These are phyloP conservation scores for Xerocomus brunneocitrinus DNA, from an alignment of 768 basidiomycete species.

Conservation along the genomic window DNA sequence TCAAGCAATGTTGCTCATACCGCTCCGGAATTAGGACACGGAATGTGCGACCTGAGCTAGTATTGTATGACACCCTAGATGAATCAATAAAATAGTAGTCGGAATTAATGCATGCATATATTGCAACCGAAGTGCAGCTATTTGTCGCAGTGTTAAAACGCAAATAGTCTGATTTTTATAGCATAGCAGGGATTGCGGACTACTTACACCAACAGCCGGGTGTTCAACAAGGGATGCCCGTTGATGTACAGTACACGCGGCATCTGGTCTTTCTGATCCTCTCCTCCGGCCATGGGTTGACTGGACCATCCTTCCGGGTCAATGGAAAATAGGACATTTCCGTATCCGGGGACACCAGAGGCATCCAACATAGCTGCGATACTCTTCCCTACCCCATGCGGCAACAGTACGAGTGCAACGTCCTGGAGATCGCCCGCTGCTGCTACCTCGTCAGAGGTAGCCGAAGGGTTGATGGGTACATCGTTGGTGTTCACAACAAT, in stretches of 20 bases:
- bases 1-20: not conserved
- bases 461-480: slow-evolving; percentile 58
- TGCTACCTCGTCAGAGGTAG: slow-evolving; percentile 50
- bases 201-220: slow-evolving; percentile 56
- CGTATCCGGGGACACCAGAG: slow-evolving; percentile 42
- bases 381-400: slow-evolving; percentile 46
- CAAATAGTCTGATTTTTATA: not conserved
- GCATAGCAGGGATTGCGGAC: not conserved
- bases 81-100: not conserved
- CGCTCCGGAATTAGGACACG: not conserved
- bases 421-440: slow-evolving; percentile 55
- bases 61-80: not conserved
- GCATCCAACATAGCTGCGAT: slow-evolving; percentile 54
- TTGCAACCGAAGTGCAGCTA: not conserved
- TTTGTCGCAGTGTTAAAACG: not conserved
- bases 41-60: not conserved
- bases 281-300: slow-evolving; percentile 14
- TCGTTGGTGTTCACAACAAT: slow-evolving; percentile 70
- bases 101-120: not conserved
- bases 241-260: slow-evolving; percentile 68
- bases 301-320: slow-evolving; percentile 35
- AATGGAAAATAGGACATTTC: slow-evolving; percentile 50
- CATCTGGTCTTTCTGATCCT: slow-evolving; percentile 27
- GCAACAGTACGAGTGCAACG: slow-evolving; percentile 56
- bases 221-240: slow-evolving; percentile 72